Base-by-base conservation (phyloP, 208 protist genomes). In the Trypanosoma rangeli region DNA sequence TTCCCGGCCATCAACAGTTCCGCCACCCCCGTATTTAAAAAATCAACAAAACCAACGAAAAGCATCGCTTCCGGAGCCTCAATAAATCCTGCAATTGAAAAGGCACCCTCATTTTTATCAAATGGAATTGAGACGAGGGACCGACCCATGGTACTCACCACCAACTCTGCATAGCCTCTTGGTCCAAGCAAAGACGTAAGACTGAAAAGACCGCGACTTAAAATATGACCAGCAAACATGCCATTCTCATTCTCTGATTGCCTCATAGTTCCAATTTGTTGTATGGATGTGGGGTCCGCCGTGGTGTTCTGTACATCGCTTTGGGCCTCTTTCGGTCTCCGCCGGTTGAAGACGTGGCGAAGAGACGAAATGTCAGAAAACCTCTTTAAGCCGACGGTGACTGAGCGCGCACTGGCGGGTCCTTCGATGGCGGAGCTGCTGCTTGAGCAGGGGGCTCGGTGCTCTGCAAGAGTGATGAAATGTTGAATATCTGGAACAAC, bases 101-200 rank as follows among this genome's bases (percentile, higher is more conserved):
- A 93, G 52, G 65, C 48, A 16, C 72, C 46, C 15, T 86, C 72
- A 0, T 76, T 54, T 1, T 49, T 39, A 58, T 88, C 77, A 69
- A 82, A 92, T 3, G 78, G 78, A 35, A 95, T 78, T 3, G 85
- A 91, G 5, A 91, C 84, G 3, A 95, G 70, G 16, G 73, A 77
- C 44, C 92, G 85, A 12, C 82, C 85, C 83, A 93, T 86, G 20
- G 90, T 93, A 65, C 87, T 92, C 22, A 95, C 83, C 3, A 93
- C 67, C 5, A 95, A 59, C 72, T 93, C 85, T 0, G 74, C 60
- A 5, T 56, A 15, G 33, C 79, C 76, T 18, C 67, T 57, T 20
- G 60, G 58, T 24, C 72, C 73, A 13, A 73, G 63, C 42, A 80
- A 55, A 31, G 53, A 62, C 18, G 85, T 69, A 12, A 85, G 68